Conservation (phyloP, 306 rosid species). For the Acacia confusa region DNA sequence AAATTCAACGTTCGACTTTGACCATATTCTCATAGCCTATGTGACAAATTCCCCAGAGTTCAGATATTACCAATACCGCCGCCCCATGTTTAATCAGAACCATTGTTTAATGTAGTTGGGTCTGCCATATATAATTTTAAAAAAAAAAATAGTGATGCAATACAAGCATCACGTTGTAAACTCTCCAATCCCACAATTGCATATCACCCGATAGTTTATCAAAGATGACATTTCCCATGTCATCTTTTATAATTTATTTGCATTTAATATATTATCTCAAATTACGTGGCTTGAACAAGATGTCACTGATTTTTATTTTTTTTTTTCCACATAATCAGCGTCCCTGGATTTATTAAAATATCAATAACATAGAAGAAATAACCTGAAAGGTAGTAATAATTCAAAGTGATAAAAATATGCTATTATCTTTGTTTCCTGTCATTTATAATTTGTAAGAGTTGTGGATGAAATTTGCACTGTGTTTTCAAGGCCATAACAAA, state of each 20-base stretch:
- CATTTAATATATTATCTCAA: neutral
- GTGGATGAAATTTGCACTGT: neutral
- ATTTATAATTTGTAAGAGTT: neutral
- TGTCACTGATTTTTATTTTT: neutral
- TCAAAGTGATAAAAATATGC: neutral
- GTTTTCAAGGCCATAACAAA: neutral
- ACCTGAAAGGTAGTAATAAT: neutral
- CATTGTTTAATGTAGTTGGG: neutral
- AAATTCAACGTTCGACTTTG: neutral
- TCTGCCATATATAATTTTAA: neutral
- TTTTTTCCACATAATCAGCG: neutral
- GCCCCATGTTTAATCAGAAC: neutral
- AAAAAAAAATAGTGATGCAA: neutral
- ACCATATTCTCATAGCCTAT: neutral
- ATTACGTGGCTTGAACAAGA: neutral
- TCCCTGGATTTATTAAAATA: neutral
- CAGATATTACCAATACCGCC: neutral
- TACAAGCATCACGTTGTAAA: no score
- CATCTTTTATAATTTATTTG: neutral
- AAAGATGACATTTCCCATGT: neutral
- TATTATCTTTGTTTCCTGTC: neutral
- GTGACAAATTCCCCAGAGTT: neutral
- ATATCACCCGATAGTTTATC: neutral
- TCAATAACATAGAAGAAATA: neutral
- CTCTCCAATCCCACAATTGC: neutral